Percentiles rank a stretch among this genome's conserved stretches.
These are phyloP conservation scores for Paracorniculantispora psalliotae DNA, from an alignment of 2,329 filamentous ascomycete species.

Conservation along the genomic window DNA sequence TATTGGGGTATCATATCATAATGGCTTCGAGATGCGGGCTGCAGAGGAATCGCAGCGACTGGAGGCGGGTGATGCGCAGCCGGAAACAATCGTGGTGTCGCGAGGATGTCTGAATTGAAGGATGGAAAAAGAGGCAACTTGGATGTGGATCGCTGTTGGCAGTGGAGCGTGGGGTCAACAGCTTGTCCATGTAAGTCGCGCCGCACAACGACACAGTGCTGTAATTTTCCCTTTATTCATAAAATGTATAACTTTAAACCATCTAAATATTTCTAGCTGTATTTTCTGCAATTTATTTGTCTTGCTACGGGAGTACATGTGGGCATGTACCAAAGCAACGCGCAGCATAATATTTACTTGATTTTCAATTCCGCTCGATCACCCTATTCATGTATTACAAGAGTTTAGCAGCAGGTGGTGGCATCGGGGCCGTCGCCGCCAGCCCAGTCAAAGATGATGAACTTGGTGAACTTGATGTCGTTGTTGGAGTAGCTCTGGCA, in stretches of 20 bases:
- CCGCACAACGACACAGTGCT: no score
- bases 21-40: neutral
- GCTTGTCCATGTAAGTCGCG: neutral
- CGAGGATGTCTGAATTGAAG: neutral
- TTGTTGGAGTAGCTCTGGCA: constrained; percentile 14
- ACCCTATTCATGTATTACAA: neutral
- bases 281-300: no score
- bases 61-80: neutral
- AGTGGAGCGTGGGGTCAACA: constrained; percentile 1
- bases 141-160: neutral
- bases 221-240: no score
- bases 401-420: constrained; percentile 12
- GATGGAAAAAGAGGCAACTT: neutral
- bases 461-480: constrained; percentile 14
- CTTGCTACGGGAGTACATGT: no score
- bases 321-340: no score
- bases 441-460: constrained; percentile 17
- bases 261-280: no score
- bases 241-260: no score
- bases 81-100: neutral
- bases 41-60: no score
- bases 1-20: constrained; percentile 2
- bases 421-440: constrained; percentile 13
- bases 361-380: no score
- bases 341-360: no score